Percentiles rank a stretch among this genome's conserved stretches.
These are phyloP conservation scores for Amanita exitialis DNA, from an alignment of 768 basidiomycete genomes.

Conservation along the genomic window DNA sequence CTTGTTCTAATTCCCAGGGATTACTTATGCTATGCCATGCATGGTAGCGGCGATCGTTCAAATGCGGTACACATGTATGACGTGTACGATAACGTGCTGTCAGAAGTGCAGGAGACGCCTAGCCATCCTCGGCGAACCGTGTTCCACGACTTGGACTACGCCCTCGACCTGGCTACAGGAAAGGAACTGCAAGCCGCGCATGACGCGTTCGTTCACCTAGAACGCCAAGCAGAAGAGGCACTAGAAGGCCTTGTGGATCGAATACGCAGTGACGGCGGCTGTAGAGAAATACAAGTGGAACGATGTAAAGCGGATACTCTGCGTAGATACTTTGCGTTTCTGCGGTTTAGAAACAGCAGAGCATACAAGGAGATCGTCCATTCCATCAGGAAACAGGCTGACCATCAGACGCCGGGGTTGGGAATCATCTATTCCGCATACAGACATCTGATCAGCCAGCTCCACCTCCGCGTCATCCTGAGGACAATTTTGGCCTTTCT, in stretches of 20 bases:
- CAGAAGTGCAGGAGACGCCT: conserved; percentile 27
- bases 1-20: too few relatives aligned
- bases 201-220: conserved; percentile 30
- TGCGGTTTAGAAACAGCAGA: conserved; percentile 47
- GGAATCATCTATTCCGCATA: conserved; percentile 18
- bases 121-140: conserved; percentile 15
- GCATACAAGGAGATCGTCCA: conserved; percentile 32
- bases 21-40: too few relatives aligned
- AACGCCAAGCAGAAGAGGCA: conserved; percentile 27
- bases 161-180: conserved; percentile 16
- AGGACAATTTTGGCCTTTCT: conserved; percentile 23
- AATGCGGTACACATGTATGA: conserved; percentile 36
- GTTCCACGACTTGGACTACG: conserved; percentile 9
- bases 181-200: conserved; percentile 28
- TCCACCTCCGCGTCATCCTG: conserved; percentile 22
- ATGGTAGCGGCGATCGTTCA: not conserved
- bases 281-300: conserved; percentile 19
- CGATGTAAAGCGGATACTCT: conserved; percentile 24
- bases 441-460: conserved; percentile 18
- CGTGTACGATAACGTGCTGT: conserved; percentile 38
- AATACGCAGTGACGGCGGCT: conserved; percentile 6
- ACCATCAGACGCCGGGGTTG: conserved; percentile 12
- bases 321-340: conserved; percentile 41
- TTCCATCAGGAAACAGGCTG: conserved; percentile 13
- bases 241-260: not conserved